phyloP scores from a whole-genome alignment of 1,284 basidiomycete species.

The Vanrija humicola region DNA sequence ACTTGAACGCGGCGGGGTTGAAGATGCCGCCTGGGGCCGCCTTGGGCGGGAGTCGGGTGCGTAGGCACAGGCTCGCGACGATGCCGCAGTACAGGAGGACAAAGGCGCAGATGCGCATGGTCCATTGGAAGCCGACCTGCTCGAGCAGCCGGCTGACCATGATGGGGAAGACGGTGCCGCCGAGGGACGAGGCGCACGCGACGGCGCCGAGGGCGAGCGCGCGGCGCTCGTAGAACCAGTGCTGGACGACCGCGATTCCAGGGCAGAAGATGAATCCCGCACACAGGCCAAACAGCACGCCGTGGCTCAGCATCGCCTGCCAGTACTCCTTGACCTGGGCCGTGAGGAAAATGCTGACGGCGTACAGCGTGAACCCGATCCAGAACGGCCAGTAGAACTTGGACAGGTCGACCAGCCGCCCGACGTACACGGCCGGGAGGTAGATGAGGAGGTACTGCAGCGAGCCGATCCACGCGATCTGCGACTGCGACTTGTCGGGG shows the following conservation, averaged over 20 bases:
- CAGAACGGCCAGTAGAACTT: slow-evolving; percentile 53
- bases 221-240: slow-evolving; percentile 50
- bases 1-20: slow-evolving; percentile 17
- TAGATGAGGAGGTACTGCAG: slow-evolving; percentile 57
- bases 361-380: slow-evolving; percentile 50
- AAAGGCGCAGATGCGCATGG: slow-evolving; percentile 25
- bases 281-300: slow-evolving; percentile 11
- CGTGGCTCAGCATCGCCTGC: slow-evolving; percentile 42
- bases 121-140: slow-evolving; percentile 21
- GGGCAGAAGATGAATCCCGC: slow-evolving; percentile 54
- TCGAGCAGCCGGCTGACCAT: slow-evolving; percentile 31
- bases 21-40: slow-evolving; percentile 18
- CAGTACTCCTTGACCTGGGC: slow-evolving; percentile 57
- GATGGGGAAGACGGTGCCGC: slow-evolving; percentile 54
- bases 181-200: slow-evolving; percentile 18
- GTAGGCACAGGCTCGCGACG: slow-evolving; percentile 10
- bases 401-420: slow-evolving; percentile 58
- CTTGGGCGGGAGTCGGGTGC: slow-evolving; percentile 21
- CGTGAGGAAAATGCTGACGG: slow-evolving; percentile 55
- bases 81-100: slow-evolving; percentile 12
- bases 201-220: slow-evolving; percentile 27
- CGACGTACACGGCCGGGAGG: slow-evolving; percentile 49
- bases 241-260: slow-evolving; percentile 52
- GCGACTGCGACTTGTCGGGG: slow-evolving; percentile 7
- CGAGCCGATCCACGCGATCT: slow-evolving; percentile 63